Conservation (phyloP, 1,139 yeast species). For the Schizosaccharomyces versatilis region DNA sequence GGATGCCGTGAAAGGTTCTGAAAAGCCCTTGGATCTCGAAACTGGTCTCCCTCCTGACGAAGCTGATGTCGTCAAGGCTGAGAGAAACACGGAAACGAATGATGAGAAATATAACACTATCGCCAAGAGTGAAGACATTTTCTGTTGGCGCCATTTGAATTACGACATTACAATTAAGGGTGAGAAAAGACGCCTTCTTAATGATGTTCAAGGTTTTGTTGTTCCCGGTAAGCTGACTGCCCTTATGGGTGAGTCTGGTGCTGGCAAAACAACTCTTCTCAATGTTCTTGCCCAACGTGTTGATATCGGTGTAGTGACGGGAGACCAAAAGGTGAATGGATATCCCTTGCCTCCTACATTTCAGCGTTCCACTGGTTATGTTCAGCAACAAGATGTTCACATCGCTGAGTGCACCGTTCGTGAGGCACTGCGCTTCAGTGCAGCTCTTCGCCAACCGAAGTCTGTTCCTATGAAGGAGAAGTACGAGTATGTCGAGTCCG, state of each 20-base stretch:
- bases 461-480: slow-evolving; percentile 35
- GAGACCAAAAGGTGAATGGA: slow-evolving; percentile 56
- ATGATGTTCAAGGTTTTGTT: slow-evolving; percentile 42
- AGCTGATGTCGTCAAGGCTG: neutral
- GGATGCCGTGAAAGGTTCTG: slow-evolving; percentile 17
- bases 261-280: slow-evolving; percentile 58
- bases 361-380: slow-evolving; percentile 67
- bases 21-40: slow-evolving; percentile 13
- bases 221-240: slow-evolving; percentile 66
- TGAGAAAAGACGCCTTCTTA: slow-evolving; percentile 29
- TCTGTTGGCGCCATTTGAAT: slow-evolving; percentile 28
- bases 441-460: slow-evolving; percentile 49
- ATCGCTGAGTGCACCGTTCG: slow-evolving; percentile 55
- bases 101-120: neutral
- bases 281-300: slow-evolving; percentile 60
- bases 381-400: slow-evolving; percentile 66
- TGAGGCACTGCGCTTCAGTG: slow-evolving; percentile 53
- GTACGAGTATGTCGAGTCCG: slow-evolving; percentile 48
- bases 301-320: slow-evolving; percentile 57
- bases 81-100: neutral
- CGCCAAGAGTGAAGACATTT: slow-evolving; percentile 19
- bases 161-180: slow-evolving; percentile 23
- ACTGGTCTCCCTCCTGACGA: neutral
- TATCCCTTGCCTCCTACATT: slow-evolving; percentile 44
- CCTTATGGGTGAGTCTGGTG: slow-evolving; percentile 71